Evolutionary conservation across 176 grass and related monocot species (phyloP).

Genomic region (Zea luxurians): DNA sequence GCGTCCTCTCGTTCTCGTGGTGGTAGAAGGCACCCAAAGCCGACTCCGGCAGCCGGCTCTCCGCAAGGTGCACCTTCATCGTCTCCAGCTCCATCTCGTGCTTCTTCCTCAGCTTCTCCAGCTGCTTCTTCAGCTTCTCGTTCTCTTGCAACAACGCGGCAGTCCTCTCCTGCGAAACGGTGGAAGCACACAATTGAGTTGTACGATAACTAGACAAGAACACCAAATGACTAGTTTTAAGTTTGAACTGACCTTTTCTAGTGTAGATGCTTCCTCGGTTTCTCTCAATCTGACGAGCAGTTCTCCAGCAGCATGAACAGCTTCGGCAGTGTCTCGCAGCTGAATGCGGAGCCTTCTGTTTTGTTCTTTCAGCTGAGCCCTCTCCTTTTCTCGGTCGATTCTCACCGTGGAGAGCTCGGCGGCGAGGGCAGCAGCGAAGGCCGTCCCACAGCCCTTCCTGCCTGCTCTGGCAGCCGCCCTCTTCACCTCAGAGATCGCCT

Average conservation of each 20-base stretch:
- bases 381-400: conserved; percentile 91
- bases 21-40: conserved; percentile 66
- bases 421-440: conserved; percentile 86
- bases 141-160: conserved; percentile 61
- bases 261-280: conserved; percentile 71
- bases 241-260: conserved; percentile 55
- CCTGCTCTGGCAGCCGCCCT: conserved; percentile 80
- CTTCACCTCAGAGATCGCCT: conserved; percentile 81
- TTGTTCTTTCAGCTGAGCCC: conserved; percentile 80
- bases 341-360: conserved; percentile 96
- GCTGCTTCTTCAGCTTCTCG: conserved; percentile 78
- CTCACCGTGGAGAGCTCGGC: conserved; percentile 85
- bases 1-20: conserved; percentile 33
- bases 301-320: conserved; percentile 95
- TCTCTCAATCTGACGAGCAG: conserved; percentile 86
- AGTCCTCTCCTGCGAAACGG: conserved; percentile 56
- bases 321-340: conserved; percentile 90
- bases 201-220: not conserved
- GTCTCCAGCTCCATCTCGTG: conserved; percentile 82
- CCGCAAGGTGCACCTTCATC: conserved; percentile 89
- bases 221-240: not conserved
- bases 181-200: conserved; percentile 10
- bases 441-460: conserved; percentile 71
- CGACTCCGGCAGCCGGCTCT: conserved; percentile 85
- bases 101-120: conserved; percentile 87